phyloP scores from a whole-genome alignment of 1,284 basidiomycete genomes.

The Ganoderma lucidum region DNA sequence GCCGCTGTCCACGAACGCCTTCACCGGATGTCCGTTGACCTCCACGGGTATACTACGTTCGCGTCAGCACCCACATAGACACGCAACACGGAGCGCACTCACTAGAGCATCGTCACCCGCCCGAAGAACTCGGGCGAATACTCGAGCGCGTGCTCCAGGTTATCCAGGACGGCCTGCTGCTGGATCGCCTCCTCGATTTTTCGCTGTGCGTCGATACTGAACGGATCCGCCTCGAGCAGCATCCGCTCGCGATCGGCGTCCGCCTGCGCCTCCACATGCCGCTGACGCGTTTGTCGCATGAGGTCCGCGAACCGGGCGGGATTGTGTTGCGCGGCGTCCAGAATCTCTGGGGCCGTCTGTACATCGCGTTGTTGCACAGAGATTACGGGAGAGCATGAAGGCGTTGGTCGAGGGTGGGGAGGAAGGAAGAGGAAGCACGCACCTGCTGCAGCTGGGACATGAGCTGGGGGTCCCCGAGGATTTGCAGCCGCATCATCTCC shows the following conservation, averaged over 20 bases:
- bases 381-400: no score
- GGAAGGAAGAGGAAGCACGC: slow-evolving; percentile 30
- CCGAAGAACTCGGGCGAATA: slow-evolving; percentile 95
- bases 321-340: slow-evolving; percentile 71
- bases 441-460: slow-evolving; percentile 82
- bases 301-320: slow-evolving; percentile 80
- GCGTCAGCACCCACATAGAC: slow-evolving; percentile 15
- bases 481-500: slow-evolving; percentile 90
- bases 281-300: slow-evolving; percentile 67
- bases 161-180: slow-evolving; percentile 91
- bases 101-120: slow-evolving; percentile 97
- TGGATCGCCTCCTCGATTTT: slow-evolving; percentile 95
- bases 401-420: neutral
- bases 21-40: slow-evolving; percentile 90
- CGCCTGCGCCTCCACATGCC: slow-evolving; percentile 56
- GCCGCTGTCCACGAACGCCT: slow-evolving; percentile 98
- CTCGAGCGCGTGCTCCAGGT: slow-evolving; percentile 91
- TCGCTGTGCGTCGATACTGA: slow-evolving; percentile 89
- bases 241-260: slow-evolving; percentile 71
- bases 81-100: slow-evolving; percentile 38
- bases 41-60: slow-evolving; percentile 78
- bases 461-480: slow-evolving; percentile 84
- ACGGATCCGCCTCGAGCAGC: slow-evolving; percentile 85
- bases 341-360: slow-evolving; percentile 83
- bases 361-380: no score